Evolutionary conservation across 352 stramenopile genomes (phyloP), one percentile per base, ranked within the genome.

Genomic region (Globisporangium okanoganense): DNA sequence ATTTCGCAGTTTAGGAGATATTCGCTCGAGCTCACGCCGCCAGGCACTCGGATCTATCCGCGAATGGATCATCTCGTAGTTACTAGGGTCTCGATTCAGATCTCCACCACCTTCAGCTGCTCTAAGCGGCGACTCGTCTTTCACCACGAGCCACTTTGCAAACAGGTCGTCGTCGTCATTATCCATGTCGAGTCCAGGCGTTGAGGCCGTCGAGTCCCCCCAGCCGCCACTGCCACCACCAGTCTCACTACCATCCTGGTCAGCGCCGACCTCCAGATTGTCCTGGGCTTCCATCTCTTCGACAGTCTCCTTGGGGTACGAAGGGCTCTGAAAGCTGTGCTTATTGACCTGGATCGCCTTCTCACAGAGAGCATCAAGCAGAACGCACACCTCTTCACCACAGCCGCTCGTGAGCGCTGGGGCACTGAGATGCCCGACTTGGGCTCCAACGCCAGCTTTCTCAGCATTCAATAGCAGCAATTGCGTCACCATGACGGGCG

Each of bases 391-490:
- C n/a, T 82, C 70, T 18, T 79, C 53, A 12, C 82, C 76, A 33
- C 62, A 58, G 0, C 80, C 82, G 25, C 63, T 66, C 0, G 68
- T 78, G 4, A 92, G 45, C 7, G 69, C 55, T 18, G 79, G 67
- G 4, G 82, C 72, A 29, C 69, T 85, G 3, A 87, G 36, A 9
- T 71, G 50, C 40, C 54, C 58, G 27, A 75, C 61, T 5, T 14
- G 38, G 14, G 45, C 58, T 12, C 66, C 47, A 8, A 88, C 71
- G 3, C 75, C 78, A 16, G 61, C 71, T 12, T 69, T 73, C 16
- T 86, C 78, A 36, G 74, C 76, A 0, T 67, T 71, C 6, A 94
- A 53, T 33, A 94, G 65, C 36, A 92, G 69, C 24, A 76, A 67
- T 50, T 90, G 80, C 12, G 64, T 69, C 2, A 50, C 33, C 25